These are phyloP conservation scores for Xylaria sp. DNA, from an alignment of 2,329 filamentous ascomycete species.

Conservation along the genomic window DNA sequence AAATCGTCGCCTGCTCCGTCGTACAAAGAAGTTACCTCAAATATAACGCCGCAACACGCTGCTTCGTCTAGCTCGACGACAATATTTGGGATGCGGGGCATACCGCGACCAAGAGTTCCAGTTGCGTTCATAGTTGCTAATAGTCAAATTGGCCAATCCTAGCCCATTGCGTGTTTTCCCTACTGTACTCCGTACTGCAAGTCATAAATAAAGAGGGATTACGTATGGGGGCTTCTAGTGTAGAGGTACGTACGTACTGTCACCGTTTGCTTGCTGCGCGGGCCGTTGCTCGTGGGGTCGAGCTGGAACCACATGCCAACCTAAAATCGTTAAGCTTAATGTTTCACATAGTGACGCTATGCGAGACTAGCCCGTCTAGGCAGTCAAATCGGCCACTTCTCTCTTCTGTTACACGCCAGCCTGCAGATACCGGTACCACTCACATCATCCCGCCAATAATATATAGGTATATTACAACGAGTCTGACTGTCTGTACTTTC, in stretches of 20 bases:
- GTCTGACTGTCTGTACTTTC: background rate
- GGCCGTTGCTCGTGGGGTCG: constrained; percentile 6
- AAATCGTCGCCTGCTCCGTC: background rate
- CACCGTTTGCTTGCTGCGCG: background rate
- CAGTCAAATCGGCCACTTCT: constrained; percentile 4
- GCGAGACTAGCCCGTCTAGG: constrained; percentile 18
- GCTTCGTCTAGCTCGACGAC: background rate
- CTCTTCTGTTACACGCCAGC: constrained; percentile 28
- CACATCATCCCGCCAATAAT: background rate
- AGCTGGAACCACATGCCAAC: constrained; percentile 25
- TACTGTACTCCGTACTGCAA: no score
- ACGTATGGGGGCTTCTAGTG: no score
- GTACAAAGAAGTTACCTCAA: background rate
- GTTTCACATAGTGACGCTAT: constrained; percentile 31
- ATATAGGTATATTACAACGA: background rate
- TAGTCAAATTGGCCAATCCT: background rate
- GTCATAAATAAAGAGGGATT: constrained; percentile 3
- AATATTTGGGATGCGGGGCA: background rate
- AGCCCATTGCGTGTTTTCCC: background rate
- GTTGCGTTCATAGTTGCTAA: background rate
- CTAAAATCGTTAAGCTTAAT: constrained; percentile 19
- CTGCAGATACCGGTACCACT: constrained; percentile 22
- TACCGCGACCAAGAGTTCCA: background rate
- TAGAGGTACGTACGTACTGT: constrained; percentile 8
- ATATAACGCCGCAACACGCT: background rate